A percentile compares a stretch with the other conserved stretches of the same genome.
Conservation (phyloP, 2,329 filamentous ascomycete species). For the Pseudocercospora vitis region DNA sequence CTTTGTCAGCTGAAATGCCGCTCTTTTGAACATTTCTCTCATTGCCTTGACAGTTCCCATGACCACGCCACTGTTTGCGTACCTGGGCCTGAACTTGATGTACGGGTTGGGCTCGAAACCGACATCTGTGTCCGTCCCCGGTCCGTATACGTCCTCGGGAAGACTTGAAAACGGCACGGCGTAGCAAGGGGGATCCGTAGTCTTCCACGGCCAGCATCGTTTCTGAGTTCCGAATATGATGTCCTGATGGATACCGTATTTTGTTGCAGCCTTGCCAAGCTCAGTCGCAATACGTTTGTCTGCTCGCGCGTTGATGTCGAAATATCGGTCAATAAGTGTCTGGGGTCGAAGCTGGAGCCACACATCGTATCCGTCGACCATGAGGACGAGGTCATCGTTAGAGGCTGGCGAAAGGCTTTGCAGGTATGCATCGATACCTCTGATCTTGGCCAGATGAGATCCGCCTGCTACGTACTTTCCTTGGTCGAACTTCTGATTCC, state of each 20-base stretch:
- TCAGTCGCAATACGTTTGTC: conserved; percentile 50
- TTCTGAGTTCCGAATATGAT: conserved; percentile 60
- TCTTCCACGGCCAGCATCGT: conserved; percentile 48
- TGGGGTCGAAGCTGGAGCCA: conserved; percentile 66
- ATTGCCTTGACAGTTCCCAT: conserved; percentile 32
- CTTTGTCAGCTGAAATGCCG: conserved; percentile 35
- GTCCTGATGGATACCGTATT: conserved; percentile 49
- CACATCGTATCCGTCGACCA: conserved; percentile 63
- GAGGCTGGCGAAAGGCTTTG: conserved; percentile 15
- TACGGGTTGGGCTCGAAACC: conserved; percentile 38
- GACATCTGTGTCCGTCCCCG: conserved; percentile 50
- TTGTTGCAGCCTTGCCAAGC: conserved; percentile 22
- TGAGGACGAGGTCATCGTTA: conserved; percentile 58
- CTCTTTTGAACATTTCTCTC: conserved; percentile 31
- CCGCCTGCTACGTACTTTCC: conserved; percentile 35
- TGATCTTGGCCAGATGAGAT: conserved; percentile 34
- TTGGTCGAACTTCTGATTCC: conserved; percentile 22
- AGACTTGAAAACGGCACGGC: conserved; percentile 55
- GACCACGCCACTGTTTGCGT: conserved; percentile 32
- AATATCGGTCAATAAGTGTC: conserved; percentile 52
- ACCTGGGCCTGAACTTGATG: conserved; percentile 47
- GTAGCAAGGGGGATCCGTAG: conserved; percentile 52
- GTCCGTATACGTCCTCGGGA: conserved; percentile 51
- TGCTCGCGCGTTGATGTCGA: conserved; percentile 43
- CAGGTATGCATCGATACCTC: conserved; percentile 30